Base-by-base conservation (phyloP, 139 green algal species). In the Microglena sp. region DNA sequence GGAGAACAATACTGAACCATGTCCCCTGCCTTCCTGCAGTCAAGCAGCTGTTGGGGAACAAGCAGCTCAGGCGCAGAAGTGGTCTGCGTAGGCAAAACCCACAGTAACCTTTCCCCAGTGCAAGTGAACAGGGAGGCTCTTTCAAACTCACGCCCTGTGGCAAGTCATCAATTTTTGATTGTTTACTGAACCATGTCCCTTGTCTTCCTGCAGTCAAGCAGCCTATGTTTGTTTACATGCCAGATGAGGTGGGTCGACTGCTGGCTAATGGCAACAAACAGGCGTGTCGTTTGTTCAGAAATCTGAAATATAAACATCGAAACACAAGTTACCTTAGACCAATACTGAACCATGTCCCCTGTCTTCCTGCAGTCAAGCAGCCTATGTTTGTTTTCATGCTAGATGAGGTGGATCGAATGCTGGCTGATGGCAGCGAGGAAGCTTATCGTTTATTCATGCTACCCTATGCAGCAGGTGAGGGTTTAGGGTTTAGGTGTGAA, bases 191-290 rank as follows among this genome's bases (percentile, higher is more conserved):
- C 40, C 11, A 50, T 50, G 11, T 50, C 40, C 40, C 40, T 15
- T 50, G 18, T 11, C 11, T 50, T 11, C 8, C 21, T 26, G 53
- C 33, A 7, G 32, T 33, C 33, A n/a, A n/a, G 32, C 57, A 45
- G 22, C 70, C 34, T 1, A 31, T 68, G 24, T 44, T 77, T 18
- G 65, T 79, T 24, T 32, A 79, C 11, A 74, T 85, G 24, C 66
- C 81, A 33, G 78, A 85, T 56, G 78, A 85, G 65, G 71, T 85
- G 27, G 74, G 82, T 63, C 62, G 70, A 28, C 68, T 85, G 28
- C n/a, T 78, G 28, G 2, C n/a, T 0, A 61, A 62, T 4, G 67
- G 66, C 2, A 40, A 21, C 4, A 67, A 75, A 57, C 71, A 75
- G 2, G 33, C 81, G 40, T 70, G 67, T 24, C 33, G 62, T 44